phyloP scores from a whole-genome alignment of 306 rosid genomes.

The Leucaena leucocephala region DNA sequence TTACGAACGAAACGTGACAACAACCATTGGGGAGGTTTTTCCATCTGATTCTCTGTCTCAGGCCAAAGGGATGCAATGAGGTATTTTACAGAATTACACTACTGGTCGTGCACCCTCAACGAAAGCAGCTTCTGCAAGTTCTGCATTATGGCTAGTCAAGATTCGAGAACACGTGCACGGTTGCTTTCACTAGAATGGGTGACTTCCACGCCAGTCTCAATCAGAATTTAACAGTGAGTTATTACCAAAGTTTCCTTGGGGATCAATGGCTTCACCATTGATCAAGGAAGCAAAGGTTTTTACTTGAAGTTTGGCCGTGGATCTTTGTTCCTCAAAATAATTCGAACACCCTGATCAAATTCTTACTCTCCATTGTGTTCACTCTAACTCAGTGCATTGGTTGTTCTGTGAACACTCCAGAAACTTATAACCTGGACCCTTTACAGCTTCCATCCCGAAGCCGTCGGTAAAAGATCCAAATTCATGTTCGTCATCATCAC shows the following conservation, averaged over 20 bases:
- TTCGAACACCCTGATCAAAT: constrained; percentile 28
- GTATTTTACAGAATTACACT: constrained; percentile 49
- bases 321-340: constrained; percentile 25
- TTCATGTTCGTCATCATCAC: constrained; percentile 83
- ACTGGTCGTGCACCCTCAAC: constrained; percentile 41
- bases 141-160: constrained; percentile 31
- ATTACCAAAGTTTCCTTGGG: constrained; percentile 24
- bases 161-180: constrained; percentile 25
- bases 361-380: constrained; percentile 33
- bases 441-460: constrained; percentile 56
- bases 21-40: neutral
- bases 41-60: constrained; percentile 22
- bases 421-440: constrained; percentile 36
- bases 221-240: constrained; percentile 9
- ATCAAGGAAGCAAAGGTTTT: constrained; percentile 21
- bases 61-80: constrained; percentile 4
- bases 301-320: constrained; percentile 9
- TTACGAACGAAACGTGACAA: neutral
- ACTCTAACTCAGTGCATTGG: constrained; percentile 57
- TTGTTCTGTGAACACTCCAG: constrained; percentile 56
- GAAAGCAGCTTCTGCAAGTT: constrained; percentile 40
- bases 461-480: constrained; percentile 63
- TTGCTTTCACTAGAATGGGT: constrained; percentile 33
- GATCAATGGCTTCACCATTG: constrained; percentile 16
- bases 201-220: neutral